phyloP scores from a whole-genome alignment of 345 rosid genomes.

The Populus nigra region DNA sequence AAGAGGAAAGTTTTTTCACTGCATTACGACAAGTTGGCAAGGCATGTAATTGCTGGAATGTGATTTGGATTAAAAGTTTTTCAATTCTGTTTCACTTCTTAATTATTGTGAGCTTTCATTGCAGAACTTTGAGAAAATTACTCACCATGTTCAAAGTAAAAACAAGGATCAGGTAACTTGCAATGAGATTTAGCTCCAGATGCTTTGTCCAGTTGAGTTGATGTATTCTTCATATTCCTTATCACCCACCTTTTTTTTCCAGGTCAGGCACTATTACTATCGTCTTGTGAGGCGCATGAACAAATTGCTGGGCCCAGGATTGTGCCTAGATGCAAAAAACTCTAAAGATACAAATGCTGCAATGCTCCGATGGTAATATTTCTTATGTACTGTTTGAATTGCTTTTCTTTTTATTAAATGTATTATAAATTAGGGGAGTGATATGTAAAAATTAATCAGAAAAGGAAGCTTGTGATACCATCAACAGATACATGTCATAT shows the following conservation, averaged over 20 bases:
- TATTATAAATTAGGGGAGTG: neutral
- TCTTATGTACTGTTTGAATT: neutral
- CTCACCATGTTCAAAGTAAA: constrained; percentile 91
- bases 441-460: neutral
- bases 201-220: constrained; percentile 8
- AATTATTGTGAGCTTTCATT: constrained; percentile 22
- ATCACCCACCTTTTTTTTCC: constrained; percentile 24
- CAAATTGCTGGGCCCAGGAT: constrained; percentile 85
- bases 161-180: constrained; percentile 92
- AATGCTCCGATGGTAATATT: constrained; percentile 91
- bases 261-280: constrained; percentile 98
- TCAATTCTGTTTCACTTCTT: neutral
- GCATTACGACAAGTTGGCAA: constrained; percentile 99
- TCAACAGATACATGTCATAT: neutral
- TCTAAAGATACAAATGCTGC: constrained; percentile 99
- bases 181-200: constrained; percentile 2
- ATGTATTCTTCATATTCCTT: constrained; percentile 11
- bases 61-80: constrained; percentile 6
- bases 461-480: constrained; percentile 3
- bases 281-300: constrained; percentile 98
- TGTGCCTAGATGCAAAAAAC: constrained; percentile 92
- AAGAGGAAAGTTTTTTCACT: constrained; percentile 94
- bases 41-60: constrained; percentile 40
- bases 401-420: neutral
- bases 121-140: constrained; percentile 97